phyloP scores from a whole-genome alignment of 176 grass and related monocot genomes.

The Triticum aestivum region IWGSC_CS_RefSeq_v2.1 NC_057803.1:748203786-748204285 shows the following conservation, averaged over 20 bases:
- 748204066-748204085: not conserved
- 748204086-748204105: not conserved
- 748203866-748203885: slow-evolving; percentile 60
- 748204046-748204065: not conserved
- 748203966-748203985: not conserved
- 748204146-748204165: too few relatives aligned
- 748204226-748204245: too few relatives aligned
- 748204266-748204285: too few relatives aligned
- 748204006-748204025: slow-evolving; percentile 29
- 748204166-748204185: too few relatives aligned
- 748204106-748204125: too few relatives aligned
- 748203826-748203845: slow-evolving; percentile 41
- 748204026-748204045: not conserved
- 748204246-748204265: too few relatives aligned
- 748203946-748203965: slow-evolving; percentile 68
- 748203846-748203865: slow-evolving; percentile 71
- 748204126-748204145: too few relatives aligned
- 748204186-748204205: too few relatives aligned
- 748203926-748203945: slow-evolving; percentile 35
- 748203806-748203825: slow-evolving; percentile 52
- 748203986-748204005: slow-evolving; percentile 46
- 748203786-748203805: slow-evolving; percentile 48
- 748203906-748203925: slow-evolving; percentile 57
- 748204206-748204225: not conserved
- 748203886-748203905: slow-evolving; percentile 47